phyloP scores from a whole-genome alignment of 176 grass and related monocot genomes.

The Eleusine coracana region DNA sequence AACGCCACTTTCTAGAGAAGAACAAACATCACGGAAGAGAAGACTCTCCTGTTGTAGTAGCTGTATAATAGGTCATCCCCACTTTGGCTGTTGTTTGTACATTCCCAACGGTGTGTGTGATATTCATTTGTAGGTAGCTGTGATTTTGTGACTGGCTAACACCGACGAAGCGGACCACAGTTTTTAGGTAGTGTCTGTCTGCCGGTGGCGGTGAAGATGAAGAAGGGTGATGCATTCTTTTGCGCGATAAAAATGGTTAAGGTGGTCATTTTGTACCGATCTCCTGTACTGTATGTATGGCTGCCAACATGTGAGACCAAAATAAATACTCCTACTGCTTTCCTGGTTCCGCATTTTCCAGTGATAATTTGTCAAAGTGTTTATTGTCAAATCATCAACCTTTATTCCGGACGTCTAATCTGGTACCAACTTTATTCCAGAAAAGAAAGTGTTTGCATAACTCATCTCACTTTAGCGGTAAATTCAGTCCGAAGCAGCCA shows the following conservation, averaged over 20 bases:
- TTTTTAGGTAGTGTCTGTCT: conserved; percentile 62
- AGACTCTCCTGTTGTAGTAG: not conserved
- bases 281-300: conserved; percentile 49
- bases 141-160: conserved; percentile 43
- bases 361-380: not conserved
- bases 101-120: conserved; percentile 48
- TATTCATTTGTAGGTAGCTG: conserved; percentile 56
- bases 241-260: conserved; percentile 24
- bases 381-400: not conserved
- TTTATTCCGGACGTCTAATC: not conserved
- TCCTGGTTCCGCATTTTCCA: not conserved
- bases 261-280: conserved; percentile 48
- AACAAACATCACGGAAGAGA: not conserved
- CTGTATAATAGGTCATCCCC: conserved; percentile 26
- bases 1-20: conserved; percentile 65
- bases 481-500: not conserved
- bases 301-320: conserved; percentile 39
- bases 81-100: conserved; percentile 33
- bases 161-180: conserved; percentile 59
- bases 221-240: conserved; percentile 47
- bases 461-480: not conserved
- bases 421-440: not conserved
- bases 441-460: not conserved
- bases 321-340: conserved; percentile 35
- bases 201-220: conserved; percentile 45